Evolutionary conservation across 805 yeast genomes (phyloP).

Genomic region (baker's yeast (Saccharomyces cerevisiae)): DNA sequence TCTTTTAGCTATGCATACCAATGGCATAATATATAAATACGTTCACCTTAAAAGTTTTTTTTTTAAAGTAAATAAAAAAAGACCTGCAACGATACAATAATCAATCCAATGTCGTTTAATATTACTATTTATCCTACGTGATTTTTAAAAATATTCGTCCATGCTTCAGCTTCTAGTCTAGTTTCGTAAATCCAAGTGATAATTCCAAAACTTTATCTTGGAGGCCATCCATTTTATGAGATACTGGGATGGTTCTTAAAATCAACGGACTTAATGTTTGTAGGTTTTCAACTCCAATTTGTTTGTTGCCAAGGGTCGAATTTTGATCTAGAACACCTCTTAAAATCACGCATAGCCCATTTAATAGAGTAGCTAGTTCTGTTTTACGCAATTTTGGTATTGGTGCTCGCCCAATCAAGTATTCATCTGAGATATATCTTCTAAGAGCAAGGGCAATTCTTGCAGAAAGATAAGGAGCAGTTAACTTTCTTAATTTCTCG

Average conservation of each 20-base stretch:
- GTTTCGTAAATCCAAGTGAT: slow-evolving; percentile 23
- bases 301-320: neutral
- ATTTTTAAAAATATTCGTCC: neutral
- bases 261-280: slow-evolving; percentile 24
- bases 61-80: neutral
- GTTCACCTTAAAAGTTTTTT: neutral
- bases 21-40: neutral
- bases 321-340: slow-evolving; percentile 1
- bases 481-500: slow-evolving; percentile 17
- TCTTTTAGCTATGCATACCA: neutral
- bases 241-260: slow-evolving; percentile 27
- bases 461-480: slow-evolving; percentile 44
- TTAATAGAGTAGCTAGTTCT: slow-evolving; percentile 46
- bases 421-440: slow-evolving; percentile 55
- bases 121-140: neutral
- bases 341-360: slow-evolving; percentile 35
- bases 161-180: slow-evolving; percentile 12
- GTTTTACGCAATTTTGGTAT: slow-evolving; percentile 53
- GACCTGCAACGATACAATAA: neutral
- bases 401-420: slow-evolving; percentile 54
- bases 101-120: neutral
- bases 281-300: slow-evolving; percentile 9
- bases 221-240: slow-evolving; percentile 26
- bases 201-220: slow-evolving; percentile 23
- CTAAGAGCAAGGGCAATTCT: slow-evolving; percentile 55